phyloP scores from a whole-genome alignment of 2,329 filamentous ascomycete species.

The Aureobasidium sp. region DNA sequence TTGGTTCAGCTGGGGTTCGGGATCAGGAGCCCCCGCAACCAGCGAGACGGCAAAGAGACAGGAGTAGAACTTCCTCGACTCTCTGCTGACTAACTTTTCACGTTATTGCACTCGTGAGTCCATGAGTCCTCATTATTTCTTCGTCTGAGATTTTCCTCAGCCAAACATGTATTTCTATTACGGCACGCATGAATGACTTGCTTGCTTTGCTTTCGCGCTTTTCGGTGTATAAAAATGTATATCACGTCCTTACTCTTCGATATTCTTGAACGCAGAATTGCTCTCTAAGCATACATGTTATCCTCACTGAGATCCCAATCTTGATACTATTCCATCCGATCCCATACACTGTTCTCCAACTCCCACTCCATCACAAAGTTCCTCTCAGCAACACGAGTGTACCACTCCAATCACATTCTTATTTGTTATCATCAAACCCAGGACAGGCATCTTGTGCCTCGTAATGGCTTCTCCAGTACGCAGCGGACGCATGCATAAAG shows the following conservation, averaged over 20 bases:
- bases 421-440: too few species aligned
- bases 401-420: too few species aligned
- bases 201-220: neutral
- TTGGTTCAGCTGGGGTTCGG: slow-evolving; percentile 47
- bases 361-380: too few species aligned
- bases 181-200: neutral
- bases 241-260: neutral
- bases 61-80: slow-evolving; percentile 2
- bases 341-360: too few species aligned
- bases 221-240: slow-evolving; percentile 8
- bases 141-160: neutral
- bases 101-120: neutral
- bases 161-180: slow-evolving; percentile 4
- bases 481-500: neutral
- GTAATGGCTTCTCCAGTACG: neutral
- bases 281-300: neutral
- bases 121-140: neutral
- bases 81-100: neutral
- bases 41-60: slow-evolving; percentile 9
- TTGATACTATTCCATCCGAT: neutral
- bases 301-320: neutral
- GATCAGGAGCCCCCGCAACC: slow-evolving; percentile 1
- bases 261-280: neutral
- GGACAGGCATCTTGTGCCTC: too few species aligned
- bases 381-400: neutral